Percentiles rank a stretch among this genome's conserved stretches.
phyloP scores from a whole-genome alignment of 1,284 basidiomycete genomes.

The Bjerkandera adusta region DNA sequence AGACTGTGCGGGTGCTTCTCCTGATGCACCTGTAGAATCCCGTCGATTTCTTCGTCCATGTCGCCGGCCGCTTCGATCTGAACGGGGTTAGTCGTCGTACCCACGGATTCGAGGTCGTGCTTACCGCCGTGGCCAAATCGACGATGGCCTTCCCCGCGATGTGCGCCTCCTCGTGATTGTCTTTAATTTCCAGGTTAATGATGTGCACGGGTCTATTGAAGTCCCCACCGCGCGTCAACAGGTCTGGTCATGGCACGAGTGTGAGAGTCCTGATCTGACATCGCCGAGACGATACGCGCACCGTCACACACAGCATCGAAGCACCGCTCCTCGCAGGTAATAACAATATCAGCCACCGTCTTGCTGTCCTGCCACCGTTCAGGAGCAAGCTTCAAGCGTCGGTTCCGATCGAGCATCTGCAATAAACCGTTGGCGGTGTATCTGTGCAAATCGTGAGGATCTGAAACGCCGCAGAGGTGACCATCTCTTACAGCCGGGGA shows the following conservation, averaged over 20 bases:
- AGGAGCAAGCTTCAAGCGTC: conserved; percentile 89
- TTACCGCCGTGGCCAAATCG: conserved; percentile 87
- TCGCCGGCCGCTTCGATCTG: conserved; percentile 88
- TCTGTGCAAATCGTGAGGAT: conserved; percentile 42
- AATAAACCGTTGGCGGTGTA: conserved; percentile 97
- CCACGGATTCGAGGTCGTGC: conserved; percentile 28
- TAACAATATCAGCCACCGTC: conserved; percentile 90
- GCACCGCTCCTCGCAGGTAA: conserved; percentile 98
- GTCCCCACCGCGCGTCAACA: conserved; percentile 87
- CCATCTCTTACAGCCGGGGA: conserved; percentile 65
- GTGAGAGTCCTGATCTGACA: conserved; percentile 9
- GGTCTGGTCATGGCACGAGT: conserved; percentile 51
- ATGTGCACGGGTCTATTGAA: conserved; percentile 93
- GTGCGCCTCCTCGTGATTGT: conserved; percentile 97
- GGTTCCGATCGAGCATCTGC: conserved; percentile 96
- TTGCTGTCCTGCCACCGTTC: conserved; percentile 96
- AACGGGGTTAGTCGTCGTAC: neutral
- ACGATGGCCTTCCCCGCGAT: conserved; percentile 96
- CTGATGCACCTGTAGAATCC: conserved; percentile 82
- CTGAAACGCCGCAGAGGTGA: conserved; percentile 1
- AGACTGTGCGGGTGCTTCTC: conserved; percentile 91
- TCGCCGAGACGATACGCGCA: conserved; percentile 36
- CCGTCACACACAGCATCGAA: conserved; percentile 99
- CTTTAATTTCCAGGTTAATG: conserved; percentile 98
- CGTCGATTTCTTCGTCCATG: conserved; percentile 89